Conservation (phyloP, 148 eudicot species). For the Cornus kousa region DNA sequence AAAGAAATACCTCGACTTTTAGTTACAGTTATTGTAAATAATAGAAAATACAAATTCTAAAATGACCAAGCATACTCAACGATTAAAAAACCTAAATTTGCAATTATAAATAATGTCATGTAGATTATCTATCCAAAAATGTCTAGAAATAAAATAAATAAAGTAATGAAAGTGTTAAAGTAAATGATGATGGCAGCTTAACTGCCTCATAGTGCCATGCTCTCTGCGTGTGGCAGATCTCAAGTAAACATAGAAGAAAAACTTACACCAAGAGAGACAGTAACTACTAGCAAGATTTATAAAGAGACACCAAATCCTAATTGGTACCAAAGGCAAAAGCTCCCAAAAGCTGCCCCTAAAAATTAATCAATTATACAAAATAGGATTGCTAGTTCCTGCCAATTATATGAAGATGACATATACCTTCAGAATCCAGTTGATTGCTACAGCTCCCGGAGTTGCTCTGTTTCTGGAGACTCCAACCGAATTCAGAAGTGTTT, state of each 20-base stretch:
- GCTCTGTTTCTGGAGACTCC: slow-evolving; percentile 72
- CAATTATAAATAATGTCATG: not conserved
- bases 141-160: too few relatives aligned
- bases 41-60: not conserved
- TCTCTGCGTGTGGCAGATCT: not conserved
- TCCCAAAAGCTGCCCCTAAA: not conserved
- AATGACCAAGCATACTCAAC: not conserved
- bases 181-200: not conserved
- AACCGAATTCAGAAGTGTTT: slow-evolving; percentile 76
- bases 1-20: not conserved
- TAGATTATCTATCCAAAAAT: not conserved
- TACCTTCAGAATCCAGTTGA: slow-evolving; percentile 99
- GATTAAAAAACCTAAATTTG: too few relatives aligned
- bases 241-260: too few relatives aligned
- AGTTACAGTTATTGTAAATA: too few relatives aligned
- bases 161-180: not conserved
- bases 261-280: not conserved
- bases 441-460: slow-evolving; percentile 90
- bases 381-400: not conserved
- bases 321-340: too few relatives aligned
- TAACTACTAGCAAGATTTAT: not conserved
- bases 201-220: not conserved
- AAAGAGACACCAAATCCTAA: not conserved
- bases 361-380: not conserved
- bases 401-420: not conserved